Base-by-base conservation (phyloP, 306 rosid genomes). In the Vachellia collinsii region DNA sequence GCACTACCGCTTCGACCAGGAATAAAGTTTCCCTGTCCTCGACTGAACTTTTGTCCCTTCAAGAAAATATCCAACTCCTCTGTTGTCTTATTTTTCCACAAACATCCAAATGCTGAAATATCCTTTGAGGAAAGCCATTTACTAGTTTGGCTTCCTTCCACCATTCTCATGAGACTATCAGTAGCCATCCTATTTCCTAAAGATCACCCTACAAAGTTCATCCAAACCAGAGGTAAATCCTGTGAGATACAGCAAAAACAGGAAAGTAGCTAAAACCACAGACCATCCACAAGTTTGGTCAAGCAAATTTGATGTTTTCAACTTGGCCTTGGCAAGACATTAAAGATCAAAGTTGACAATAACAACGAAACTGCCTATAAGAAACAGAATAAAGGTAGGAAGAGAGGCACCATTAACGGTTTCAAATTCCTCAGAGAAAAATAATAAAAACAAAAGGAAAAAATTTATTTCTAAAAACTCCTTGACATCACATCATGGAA, bases 1-100 rank as follows among this genome's bases (percentile, higher is more conserved):
- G 94, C 92, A 68, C 94, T 90, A 36, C 89, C 88, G 78, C 94
- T 87, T 80, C 94, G 85, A 79, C 70, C 84, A 9, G 92, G 92
- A n/a, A 83, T 39, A 4, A 74, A 22, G 25, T 86, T 83, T 11
- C 78, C 58, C 77, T 56, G 78, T 22, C 79, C 75, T 59, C 56
- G 78, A 38, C 41, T 48, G 37, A 72, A 65, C 42, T 81, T 74
- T 25, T 71, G 87, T 51, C 80, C 86, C 61, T 85, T 82, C 11
- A 75, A 75, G 39, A 90, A 78, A 50, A 66, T 74, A 34, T 85
- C 83, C 58, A 66, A 58, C 69, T 90, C 86, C 77, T 90, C 92
- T 23, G 82, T 82, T 56, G 70, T 80, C 84, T 70, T 77, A 76
- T 67, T 77, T 71, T 48, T 69, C 38, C 80, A 72, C 23, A 87